Evolutionary conservation across 2,329 filamentous ascomycete genomes (phyloP).

Genomic region (Colletotrichum incanum): DNA sequence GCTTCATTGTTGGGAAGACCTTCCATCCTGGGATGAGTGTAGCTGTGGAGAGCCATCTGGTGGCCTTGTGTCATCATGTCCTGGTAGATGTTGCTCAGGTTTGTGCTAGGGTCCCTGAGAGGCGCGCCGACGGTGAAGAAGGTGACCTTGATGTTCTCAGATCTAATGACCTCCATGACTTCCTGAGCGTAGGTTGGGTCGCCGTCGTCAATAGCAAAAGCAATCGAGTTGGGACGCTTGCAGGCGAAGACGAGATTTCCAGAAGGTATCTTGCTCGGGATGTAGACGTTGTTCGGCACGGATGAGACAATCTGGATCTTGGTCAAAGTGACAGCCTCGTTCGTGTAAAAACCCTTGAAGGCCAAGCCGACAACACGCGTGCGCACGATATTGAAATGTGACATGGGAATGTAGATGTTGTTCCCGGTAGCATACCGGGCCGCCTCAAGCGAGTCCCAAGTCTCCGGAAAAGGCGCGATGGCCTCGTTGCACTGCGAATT

Average conservation of each 20-base stretch:
- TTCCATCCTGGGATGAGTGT: slow-evolving; percentile 78
- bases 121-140: slow-evolving; percentile 81
- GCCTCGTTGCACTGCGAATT: slow-evolving; percentile 71
- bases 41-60: slow-evolving; percentile 79
- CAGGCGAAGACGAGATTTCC: slow-evolving; percentile 75
- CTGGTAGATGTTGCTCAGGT: slow-evolving; percentile 75
- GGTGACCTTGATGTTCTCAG: slow-evolving; percentile 76
- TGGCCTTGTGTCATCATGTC: slow-evolving; percentile 76
- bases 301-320: slow-evolving; percentile 73
- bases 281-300: slow-evolving; percentile 65
- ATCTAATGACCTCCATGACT: slow-evolving; percentile 73
- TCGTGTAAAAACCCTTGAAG: slow-evolving; percentile 75
- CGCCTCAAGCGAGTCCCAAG: slow-evolving; percentile 79
- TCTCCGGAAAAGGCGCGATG: slow-evolving; percentile 74
- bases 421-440: slow-evolving; percentile 67
- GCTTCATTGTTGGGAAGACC: slow-evolving; percentile 66
- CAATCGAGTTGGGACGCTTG: slow-evolving; percentile 78
- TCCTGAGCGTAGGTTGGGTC: slow-evolving; percentile 60
- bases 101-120: slow-evolving; percentile 71
- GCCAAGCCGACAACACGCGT: slow-evolving; percentile 71
- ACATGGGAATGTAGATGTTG: slow-evolving; percentile 78
- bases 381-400: slow-evolving; percentile 76
- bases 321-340: slow-evolving; percentile 65
- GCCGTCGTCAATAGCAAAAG: slow-evolving; percentile 81
- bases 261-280: slow-evolving; percentile 73